Base-by-base conservation (phyloP, 352 stramenopile genomes). In the Globisporangium mamillatum region DNA sequence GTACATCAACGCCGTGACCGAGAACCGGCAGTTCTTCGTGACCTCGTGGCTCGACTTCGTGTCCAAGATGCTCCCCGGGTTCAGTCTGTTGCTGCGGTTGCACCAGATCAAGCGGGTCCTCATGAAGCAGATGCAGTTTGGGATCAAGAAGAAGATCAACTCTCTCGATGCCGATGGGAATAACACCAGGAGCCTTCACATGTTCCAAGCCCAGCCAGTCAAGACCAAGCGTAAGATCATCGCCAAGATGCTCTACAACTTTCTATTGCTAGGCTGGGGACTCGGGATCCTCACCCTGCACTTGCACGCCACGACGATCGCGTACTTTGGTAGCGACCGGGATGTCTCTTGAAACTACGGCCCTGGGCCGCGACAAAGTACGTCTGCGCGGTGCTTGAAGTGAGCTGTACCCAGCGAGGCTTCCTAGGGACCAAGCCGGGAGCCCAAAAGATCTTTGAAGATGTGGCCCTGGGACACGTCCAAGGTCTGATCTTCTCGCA, bases 321-420 rank as follows among this genome's bases (percentile, higher is more conserved):
- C 69, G 14, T 56, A 72, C 12, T 46, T 53, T n/a, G 22, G 59
- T 2, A 27, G 24, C 3, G 60, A 36, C 3, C 52, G 10, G 34
- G 69, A 60, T 75, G 67, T 67, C 22, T 71, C 22, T 61, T 72
- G 14, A 61, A 58, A 27, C 24, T 76, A 14, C 59, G 34, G 22
- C 62, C 70, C 10, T 79, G 73, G 70, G 55, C 60, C 5, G 53
- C 70, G 2, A 63, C 36, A 16, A 77, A 72, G 12, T 72, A 71
- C 8, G 32, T 58, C 12, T 66, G 48, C 16, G 29, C 41, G n/a
- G 48, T 60, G n/a, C n/a, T 73, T 24, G 52, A 61, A 52, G 52
- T 63, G 63, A 61, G 38, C 38, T 63, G 63, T 41, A 60, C 61
- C 32, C 52, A 68, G 52, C 56, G 44, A 44, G 34, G 46, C 12